Evolutionary conservation across 495 filamentous ascomycete species (phyloP).

Genomic region (Clohesyomyces aquaticus): DNA sequence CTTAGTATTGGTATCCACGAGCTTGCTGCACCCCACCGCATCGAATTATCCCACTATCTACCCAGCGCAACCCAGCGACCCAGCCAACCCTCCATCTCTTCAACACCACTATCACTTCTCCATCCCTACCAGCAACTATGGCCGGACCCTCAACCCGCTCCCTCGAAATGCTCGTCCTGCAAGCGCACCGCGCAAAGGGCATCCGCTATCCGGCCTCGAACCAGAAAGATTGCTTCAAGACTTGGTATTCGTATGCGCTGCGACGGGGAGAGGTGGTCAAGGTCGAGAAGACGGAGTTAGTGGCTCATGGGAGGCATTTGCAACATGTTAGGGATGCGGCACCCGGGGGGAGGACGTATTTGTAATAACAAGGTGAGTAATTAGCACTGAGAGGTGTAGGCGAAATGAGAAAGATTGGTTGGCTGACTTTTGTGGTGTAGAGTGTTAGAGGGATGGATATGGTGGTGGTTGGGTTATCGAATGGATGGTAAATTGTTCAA

Average conservation of each 20-base stretch:
- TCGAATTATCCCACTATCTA: neutral
- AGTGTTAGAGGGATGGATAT: too few relatives aligned
- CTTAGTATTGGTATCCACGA: too few relatives aligned
- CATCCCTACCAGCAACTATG: conserved; percentile 7
- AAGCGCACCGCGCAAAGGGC: conserved; percentile 36
- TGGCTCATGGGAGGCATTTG: conserved; percentile 21
- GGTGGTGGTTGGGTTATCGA: too few relatives aligned
- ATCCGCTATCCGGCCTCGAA: conserved; percentile 20
- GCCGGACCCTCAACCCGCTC: conserved; percentile 22
- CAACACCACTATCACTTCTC: too few relatives aligned
- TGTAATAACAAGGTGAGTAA: too few relatives aligned
- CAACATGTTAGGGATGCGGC: conserved; percentile 14
- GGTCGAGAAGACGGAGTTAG: conserved; percentile 6
- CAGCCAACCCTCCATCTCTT: neutral
- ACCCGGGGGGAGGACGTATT: conserved; percentile 30
- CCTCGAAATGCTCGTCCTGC: conserved; percentile 26
- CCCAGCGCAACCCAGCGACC: neutral
- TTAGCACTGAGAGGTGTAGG: too few relatives aligned
- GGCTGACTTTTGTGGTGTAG: too few relatives aligned
- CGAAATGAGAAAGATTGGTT: too few relatives aligned
- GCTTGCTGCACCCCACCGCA: too few relatives aligned
- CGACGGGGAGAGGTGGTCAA: conserved; percentile 22
- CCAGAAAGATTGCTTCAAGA: conserved; percentile 33
- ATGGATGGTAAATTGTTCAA: too few relatives aligned
- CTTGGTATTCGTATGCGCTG: conserved; percentile 36